Conservation (phyloP, 202 grass and related monocot genomes). For the Zoysia matrella region DNA sequence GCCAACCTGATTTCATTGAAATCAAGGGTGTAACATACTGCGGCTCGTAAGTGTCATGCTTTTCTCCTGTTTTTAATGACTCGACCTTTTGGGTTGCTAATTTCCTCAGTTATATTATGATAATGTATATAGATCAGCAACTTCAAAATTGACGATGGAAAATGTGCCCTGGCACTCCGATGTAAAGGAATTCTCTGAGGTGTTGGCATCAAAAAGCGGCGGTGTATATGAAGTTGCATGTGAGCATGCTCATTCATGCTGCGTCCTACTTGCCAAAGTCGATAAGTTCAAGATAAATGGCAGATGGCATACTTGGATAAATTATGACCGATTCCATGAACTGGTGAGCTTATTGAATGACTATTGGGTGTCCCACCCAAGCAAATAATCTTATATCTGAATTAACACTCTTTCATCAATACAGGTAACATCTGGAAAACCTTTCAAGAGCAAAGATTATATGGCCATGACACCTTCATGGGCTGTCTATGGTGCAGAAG, state of each 20-base stretch:
- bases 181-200: constrained; percentile 89
- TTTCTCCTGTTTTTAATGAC: constrained; percentile 6
- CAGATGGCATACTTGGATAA: constrained; percentile 97
- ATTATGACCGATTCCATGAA: constrained; percentile 88
- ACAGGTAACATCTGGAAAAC: constrained; percentile 78
- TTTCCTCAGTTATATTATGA: constrained; percentile 8
- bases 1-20: constrained; percentile 92
- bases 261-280: constrained; percentile 83
- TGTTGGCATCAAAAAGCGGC: constrained; percentile 74
- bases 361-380: neutral
- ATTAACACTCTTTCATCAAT: constrained; percentile 42
- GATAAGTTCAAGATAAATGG: constrained; percentile 89
- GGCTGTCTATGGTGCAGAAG: constrained; percentile 87
- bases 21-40: constrained; percentile 99
- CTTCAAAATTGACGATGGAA: constrained; percentile 98
- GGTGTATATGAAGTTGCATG: constrained; percentile 88
- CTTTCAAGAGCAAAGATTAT: constrained; percentile 83
- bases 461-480: constrained; percentile 79
- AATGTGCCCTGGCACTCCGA: constrained; percentile 98
- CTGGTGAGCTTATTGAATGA: constrained; percentile 64
- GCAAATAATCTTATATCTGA: constrained; percentile 12
- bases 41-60: constrained; percentile 74
- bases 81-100: constrained; percentile 10
- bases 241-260: constrained; percentile 96
- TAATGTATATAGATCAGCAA: constrained; percentile 66